These are phyloP conservation scores for Solanum boliviense DNA, from an alignment of 257 asterid genomes.

Conservation along the genomic window DNA sequence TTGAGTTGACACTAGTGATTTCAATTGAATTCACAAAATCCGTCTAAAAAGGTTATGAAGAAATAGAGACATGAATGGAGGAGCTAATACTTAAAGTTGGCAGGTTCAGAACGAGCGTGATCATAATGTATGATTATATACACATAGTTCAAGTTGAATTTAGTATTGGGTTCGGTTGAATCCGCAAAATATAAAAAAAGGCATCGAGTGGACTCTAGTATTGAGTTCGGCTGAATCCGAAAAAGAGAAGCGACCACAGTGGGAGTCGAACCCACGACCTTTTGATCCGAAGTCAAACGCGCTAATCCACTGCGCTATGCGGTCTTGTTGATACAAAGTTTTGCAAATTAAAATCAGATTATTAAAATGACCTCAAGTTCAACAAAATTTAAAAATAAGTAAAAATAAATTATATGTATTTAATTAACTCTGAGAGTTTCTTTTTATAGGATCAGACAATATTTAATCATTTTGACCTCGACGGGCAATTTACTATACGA, in stretches of 20 bases:
- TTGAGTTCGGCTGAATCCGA: neutral
- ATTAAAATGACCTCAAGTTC: neutral
- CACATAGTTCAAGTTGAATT: neutral
- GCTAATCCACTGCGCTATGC: conserved; percentile 51
- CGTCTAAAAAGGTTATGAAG: neutral
- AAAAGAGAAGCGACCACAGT: conserved; percentile 21
- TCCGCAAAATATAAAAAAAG: neutral
- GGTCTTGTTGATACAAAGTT: neutral
- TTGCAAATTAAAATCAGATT: accelerated
- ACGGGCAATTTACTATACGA: neutral
- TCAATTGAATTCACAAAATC: neutral
- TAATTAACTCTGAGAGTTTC: neutral
- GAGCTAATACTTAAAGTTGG: neutral
- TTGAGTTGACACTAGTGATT: neutral
- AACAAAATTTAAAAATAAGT: neutral
- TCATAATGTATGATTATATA: neutral
- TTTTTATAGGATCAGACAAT: neutral
- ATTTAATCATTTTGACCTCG: neutral
- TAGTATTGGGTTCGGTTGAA: neutral
- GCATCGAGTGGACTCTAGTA: neutral
- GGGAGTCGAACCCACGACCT: conserved; percentile 43
- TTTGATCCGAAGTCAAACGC: conserved; percentile 39
- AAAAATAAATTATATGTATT: neutral
- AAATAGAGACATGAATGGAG: neutral
- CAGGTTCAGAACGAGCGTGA: neutral